Evolutionary conservation across 164 flowering plant species (phyloP), one percentile per base, ranked within the genome.

Genomic region (Macadamia tetraphylla): DNA sequence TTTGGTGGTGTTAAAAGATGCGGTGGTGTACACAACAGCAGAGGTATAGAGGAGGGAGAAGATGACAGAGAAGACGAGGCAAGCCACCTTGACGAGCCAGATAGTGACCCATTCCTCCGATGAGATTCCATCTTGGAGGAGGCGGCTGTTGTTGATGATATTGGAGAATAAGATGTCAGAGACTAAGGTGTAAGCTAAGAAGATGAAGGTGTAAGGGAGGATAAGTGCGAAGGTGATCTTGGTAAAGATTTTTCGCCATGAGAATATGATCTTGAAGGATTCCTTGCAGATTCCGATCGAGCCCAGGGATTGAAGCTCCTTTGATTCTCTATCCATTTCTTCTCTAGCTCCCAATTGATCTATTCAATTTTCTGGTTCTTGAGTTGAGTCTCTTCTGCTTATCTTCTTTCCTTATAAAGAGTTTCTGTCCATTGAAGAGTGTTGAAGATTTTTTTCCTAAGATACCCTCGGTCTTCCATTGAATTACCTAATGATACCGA

Each of bases 141-240:
- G 60, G 15, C 18, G 56, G 44, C 72, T 81, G 31, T 63, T 66
- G 72, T 30, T 64, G 53, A 40, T 14, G 76, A 88, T 79, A 3
- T 71, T 73, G 9, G 58, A 1, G 73, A 72, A 73, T 72, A 88
- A 70, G 68, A 71, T 12, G 10, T 75, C 46, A 14, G 88, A 80
- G 10, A 85, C 32, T 29, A 79, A 65, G 60, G 74, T 73, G 66
- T 86, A 81, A 31, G 85, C 78, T 6, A 88, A 58, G 84, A 75
- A 81, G 75, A 86, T 71, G 83, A 85, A 68, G 57, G 88, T 77
- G n/a, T 86, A 76, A 14, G 93, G 93, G 68, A 88, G 82, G 82
- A 88, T 83, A 12, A 88, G 66, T 67, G 90, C 11, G 0, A 88
- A 66, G 11, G 87, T 73, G 70, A 88, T 82, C 64, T 81, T 76